Conservation (phyloP, 2,329 filamentous ascomycete genomes). For the Fusarium brachygibbosum region DNA sequence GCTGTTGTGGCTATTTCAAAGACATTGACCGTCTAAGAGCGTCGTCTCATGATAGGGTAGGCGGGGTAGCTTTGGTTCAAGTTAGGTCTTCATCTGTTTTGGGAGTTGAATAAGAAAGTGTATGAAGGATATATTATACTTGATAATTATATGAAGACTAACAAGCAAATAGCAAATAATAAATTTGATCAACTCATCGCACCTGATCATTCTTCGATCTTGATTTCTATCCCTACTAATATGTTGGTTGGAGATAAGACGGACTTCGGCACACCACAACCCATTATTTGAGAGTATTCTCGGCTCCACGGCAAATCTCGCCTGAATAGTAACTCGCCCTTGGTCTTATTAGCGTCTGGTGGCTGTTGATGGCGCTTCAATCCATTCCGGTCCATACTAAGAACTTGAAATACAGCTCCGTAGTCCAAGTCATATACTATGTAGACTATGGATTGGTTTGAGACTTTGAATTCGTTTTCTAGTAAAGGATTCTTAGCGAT, state of each 20-base stretch:
- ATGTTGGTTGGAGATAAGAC: neutral
- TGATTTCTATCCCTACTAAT: neutral
- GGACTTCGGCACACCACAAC: conserved; percentile 5
- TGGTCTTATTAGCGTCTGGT: conserved; percentile 13
- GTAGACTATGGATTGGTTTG: neutral
- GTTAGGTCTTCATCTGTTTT: neutral
- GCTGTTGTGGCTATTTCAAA: conserved; percentile 51
- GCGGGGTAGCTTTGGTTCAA: neutral
- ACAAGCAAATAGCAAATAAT: neutral
- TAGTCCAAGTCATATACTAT: neutral
- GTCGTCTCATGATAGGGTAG: neutral
- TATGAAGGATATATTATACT: neutral
- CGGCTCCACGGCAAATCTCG: conserved; percentile 29
- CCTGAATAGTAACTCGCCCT: neutral
- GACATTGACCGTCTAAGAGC: conserved; percentile 36
- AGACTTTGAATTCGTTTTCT: neutral
- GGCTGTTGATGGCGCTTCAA: neutral
- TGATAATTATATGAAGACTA: neutral
- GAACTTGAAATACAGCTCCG: neutral
- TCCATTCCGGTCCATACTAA: neutral
- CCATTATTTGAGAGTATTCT: neutral
- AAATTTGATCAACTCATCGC: neutral
- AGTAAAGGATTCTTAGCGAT: neutral
- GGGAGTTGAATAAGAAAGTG: neutral
- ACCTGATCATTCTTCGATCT: neutral